Percentiles rank a stretch among this genome's conserved stretches.
These are phyloP conservation scores for Kwoniella mangroviensis DNA, from an alignment of 768 basidiomycete species.

Conservation along the genomic window DNA sequence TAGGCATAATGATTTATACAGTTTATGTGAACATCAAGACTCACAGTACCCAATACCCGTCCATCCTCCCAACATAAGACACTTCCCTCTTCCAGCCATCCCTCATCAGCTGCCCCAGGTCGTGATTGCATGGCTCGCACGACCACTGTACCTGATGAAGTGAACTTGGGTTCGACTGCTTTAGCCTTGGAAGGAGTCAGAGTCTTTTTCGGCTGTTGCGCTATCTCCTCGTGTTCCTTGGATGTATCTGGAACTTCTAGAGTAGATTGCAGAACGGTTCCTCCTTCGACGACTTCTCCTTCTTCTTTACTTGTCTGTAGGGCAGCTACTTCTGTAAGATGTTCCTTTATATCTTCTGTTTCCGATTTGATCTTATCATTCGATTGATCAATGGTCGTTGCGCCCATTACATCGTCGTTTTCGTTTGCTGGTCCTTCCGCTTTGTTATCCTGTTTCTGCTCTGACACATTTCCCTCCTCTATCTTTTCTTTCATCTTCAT, in stretches of 20 bases:
- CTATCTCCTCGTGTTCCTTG: not conserved
- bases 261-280: not conserved
- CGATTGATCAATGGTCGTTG: too few species aligned
- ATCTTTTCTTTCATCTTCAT: not conserved
- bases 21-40: too few species aligned
- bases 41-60: constrained; percentile 85
- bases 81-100: constrained; percentile 79
- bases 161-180: constrained; percentile 32
- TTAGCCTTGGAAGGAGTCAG: not conserved
- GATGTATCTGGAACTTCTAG: not conserved
- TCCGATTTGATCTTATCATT: constrained; percentile 7
- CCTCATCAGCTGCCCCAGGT: constrained; percentile 48
- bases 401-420: too few species aligned
- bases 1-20: too few species aligned
- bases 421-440: not conserved
- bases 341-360: constrained; percentile 8
- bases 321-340: not conserved
- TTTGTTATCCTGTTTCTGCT: constrained; percentile 1
- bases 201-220: not conserved
- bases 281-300: constrained; percentile 1
- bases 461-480: constrained; percentile 18
- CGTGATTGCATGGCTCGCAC: constrained; percentile 48
- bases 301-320: not conserved
- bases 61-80: constrained; percentile 87
- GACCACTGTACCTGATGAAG: constrained; percentile 50